Conservation (phyloP, 208 protist species). For the Naegleria gruberi region DNA sequence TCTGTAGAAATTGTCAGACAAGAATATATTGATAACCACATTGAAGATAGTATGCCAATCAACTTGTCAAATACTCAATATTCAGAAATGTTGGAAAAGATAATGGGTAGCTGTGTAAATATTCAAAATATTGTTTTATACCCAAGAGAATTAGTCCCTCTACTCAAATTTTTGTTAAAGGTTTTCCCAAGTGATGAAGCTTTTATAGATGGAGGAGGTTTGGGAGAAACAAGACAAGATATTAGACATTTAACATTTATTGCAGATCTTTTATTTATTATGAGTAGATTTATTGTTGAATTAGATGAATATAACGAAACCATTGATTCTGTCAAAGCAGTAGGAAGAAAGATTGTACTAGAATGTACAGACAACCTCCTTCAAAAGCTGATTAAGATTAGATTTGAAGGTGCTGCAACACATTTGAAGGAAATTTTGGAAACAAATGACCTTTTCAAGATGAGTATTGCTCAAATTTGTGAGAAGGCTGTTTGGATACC, state of each 20-base stretch:
- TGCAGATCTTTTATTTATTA: constrained; percentile 13
- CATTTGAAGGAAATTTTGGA: constrained; percentile 7
- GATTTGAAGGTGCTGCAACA: neutral
- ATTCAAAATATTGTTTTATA: neutral
- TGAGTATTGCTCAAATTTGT: neutral
- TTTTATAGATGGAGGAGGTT: neutral
- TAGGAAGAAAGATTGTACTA: constrained; percentile 3
- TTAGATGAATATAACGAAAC: neutral
- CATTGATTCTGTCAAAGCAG: neutral
- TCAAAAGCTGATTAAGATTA: neutral
- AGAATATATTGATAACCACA: neutral
- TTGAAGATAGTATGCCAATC: neutral
- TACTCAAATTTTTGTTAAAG: neutral
- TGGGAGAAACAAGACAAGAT: neutral
- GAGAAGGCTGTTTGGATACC: constrained; percentile 16
- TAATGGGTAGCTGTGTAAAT: constrained; percentile 7
- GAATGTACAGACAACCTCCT: neutral
- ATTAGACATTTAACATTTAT: constrained; percentile 25
- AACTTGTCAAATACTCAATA: neutral
- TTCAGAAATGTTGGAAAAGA: neutral
- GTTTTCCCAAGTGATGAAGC: neutral
- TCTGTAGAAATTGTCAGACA: neutral
- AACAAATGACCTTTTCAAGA: neutral
- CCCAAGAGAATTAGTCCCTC: neutral
- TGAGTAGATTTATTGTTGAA: neutral